phyloP scores from a whole-genome alignment of 192 early-diverging fungal genomes.

The Diversispora epigaea region DNA sequence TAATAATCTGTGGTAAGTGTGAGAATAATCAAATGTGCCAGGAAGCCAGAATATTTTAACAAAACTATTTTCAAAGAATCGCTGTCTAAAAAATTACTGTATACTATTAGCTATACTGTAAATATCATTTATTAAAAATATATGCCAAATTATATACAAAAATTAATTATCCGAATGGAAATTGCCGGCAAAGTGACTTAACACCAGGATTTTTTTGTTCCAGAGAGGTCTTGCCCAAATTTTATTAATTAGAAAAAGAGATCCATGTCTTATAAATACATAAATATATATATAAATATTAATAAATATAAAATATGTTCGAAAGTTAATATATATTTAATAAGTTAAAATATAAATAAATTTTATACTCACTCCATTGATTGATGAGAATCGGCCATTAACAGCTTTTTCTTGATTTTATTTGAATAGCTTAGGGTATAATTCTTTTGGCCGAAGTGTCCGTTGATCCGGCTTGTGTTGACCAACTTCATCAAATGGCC shows the following conservation, averaged over 20 bases:
- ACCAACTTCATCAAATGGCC: slow-evolving; percentile 96
- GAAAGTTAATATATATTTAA: too few relatives aligned
- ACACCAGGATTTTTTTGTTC: slow-evolving; percentile 96
- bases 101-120: too few relatives aligned
- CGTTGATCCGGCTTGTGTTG: slow-evolving; percentile 75
- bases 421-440: slow-evolving; percentile 82
- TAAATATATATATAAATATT: background rate
- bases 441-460: slow-evolving; percentile 82
- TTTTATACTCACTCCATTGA: too few relatives aligned
- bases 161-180: slow-evolving; percentile 86
- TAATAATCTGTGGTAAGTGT: too few relatives aligned
- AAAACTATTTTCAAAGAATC: too few relatives aligned
- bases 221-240: slow-evolving; percentile 99
- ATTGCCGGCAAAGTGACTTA: slow-evolving; percentile 91
- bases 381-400: too few relatives aligned
- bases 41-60: too few relatives aligned
- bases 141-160: too few relatives aligned
- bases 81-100: too few relatives aligned
- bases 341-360: too few relatives aligned
- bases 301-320: background rate
- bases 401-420: slow-evolving; percentile 94
- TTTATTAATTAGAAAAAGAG: slow-evolving; percentile 50
- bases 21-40: too few relatives aligned
- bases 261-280: background rate
- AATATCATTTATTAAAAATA: too few relatives aligned